Base-by-base conservation (phyloP, 352 stramenopile genomes). In the Pythium monospermum region DNA sequence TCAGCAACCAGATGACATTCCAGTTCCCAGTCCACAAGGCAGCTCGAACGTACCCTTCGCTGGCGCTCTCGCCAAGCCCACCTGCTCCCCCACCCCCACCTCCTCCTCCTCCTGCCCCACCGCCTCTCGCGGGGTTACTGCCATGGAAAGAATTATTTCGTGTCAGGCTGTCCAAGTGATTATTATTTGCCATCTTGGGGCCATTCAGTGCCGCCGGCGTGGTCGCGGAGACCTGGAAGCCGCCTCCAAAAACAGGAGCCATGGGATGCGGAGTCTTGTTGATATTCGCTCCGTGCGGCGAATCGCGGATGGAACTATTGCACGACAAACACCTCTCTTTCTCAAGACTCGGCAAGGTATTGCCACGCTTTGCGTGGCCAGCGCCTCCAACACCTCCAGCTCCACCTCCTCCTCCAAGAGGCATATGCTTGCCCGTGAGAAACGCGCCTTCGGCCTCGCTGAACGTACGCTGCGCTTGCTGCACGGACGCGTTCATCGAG, bases 401-500 rank as follows among this genome's bases (percentile, higher is more conserved):
- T 5, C 19, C 28, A 4, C 33, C 40, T 10, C 7, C 16, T 15
- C 27, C 56, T 19, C 54, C 61, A n/a, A 50, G 16, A 0, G 69
- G 28, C 0, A 69, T 62, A 52, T 85, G 74, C 32, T 93, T 93
- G 18, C 79, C 71, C 6, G 77, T 90, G 36, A 93, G 72, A 38
- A 86, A 82, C 18, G 82, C 82, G 7, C 67, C 82, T 12, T 93
- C 82, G 0, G 79, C 69, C 25, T 87, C 81, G 25, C 69, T 73
- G 36, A 85, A 59, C 13, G 66, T 69, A 31, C 70, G 74, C 38
- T 91, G 77, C 8, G 79, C 79, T 23, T 85, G 72, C 18, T 82
- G 56, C 11, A 91, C 80, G 8, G 79, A 91, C n/a, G 76, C 76
- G 46, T 85, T 88, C 79, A 91, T 91, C 48, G 76, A 85, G 30